Evolutionary conservation across 805 yeast species (phyloP).

Genomic region (Spathaspora hagerdaliae): DNA sequence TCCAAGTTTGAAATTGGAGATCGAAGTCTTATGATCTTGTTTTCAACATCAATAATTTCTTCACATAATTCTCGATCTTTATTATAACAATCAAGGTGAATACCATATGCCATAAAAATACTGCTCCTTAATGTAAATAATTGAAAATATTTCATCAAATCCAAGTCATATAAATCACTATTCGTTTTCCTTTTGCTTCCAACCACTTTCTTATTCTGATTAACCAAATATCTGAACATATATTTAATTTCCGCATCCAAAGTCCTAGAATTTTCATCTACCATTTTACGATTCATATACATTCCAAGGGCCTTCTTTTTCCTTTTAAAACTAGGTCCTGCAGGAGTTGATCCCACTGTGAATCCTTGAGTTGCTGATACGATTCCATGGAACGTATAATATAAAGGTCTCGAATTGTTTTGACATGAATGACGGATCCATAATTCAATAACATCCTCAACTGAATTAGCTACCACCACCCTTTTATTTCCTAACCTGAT

Average conservation of each 20-base stretch:
- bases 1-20: conserved; percentile 53
- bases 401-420: conserved; percentile 63
- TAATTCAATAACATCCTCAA: conserved; percentile 46
- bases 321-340: conserved; percentile 41
- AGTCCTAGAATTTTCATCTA: conserved; percentile 24
- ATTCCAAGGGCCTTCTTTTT: conserved; percentile 48
- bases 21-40: conserved; percentile 50
- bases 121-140: conserved; percentile 50
- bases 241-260: conserved; percentile 36
- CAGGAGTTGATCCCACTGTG: conserved; percentile 66
- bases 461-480: conserved; percentile 67
- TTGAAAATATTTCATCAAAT: conserved; percentile 41
- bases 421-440: conserved; percentile 49
- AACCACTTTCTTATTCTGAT: conserved; percentile 10
- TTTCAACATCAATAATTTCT: conserved; percentile 54
- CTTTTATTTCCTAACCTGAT: conserved; percentile 54
- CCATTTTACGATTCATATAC: conserved; percentile 36
- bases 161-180: conserved; percentile 28
- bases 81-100: conserved; percentile 39
- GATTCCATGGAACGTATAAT: conserved; percentile 64
- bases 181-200: too few species aligned
- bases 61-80: conserved; percentile 37
- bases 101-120: conserved; percentile 50
- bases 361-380: conserved; percentile 52
- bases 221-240: conserved; percentile 15